A percentile compares a stretch with the other conserved stretches of the same genome.
Conservation (phyloP, 176 grass and related monocot species). For the Oryza meyeriana region DNA sequence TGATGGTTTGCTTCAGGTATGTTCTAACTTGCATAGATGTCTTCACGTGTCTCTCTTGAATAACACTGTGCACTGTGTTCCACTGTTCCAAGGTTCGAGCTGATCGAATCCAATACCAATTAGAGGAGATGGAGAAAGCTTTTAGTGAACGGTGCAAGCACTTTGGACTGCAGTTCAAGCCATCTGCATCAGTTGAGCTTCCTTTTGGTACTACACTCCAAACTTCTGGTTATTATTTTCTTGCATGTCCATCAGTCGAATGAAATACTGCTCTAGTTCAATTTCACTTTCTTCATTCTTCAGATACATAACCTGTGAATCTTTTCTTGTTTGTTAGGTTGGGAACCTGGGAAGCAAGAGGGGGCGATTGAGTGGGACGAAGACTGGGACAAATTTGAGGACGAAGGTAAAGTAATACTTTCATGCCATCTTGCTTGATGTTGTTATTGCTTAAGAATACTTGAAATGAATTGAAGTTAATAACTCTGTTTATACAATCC, state of each 20-base stretch:
- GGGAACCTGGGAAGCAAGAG: conserved; percentile 79
- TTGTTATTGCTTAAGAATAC: conserved; percentile 27
- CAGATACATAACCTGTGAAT: neutral
- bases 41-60: conserved; percentile 14
- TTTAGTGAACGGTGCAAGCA: conserved; percentile 91
- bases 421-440: neutral
- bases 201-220: conserved; percentile 64
- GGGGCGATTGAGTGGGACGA: conserved; percentile 88
- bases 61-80: neutral
- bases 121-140: conserved; percentile 95
- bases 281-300: neutral
- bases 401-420: conserved; percentile 73
- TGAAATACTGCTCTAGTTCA: neutral
- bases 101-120: conserved; percentile 92
- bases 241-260: neutral
- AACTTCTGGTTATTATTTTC: conserved; percentile 8
- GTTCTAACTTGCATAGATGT: conserved; percentile 24
- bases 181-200: conserved; percentile 78
- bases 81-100: conserved; percentile 72
- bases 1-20: conserved; percentile 99
- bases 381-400: conserved; percentile 99
- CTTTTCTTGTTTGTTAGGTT: conserved; percentile 54
- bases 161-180: conserved; percentile 75
- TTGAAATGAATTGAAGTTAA: neutral
- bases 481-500: neutral